Base-by-base conservation (phyloP, 257 asterid genomes). In the Nicotiana tabacum region DNA sequence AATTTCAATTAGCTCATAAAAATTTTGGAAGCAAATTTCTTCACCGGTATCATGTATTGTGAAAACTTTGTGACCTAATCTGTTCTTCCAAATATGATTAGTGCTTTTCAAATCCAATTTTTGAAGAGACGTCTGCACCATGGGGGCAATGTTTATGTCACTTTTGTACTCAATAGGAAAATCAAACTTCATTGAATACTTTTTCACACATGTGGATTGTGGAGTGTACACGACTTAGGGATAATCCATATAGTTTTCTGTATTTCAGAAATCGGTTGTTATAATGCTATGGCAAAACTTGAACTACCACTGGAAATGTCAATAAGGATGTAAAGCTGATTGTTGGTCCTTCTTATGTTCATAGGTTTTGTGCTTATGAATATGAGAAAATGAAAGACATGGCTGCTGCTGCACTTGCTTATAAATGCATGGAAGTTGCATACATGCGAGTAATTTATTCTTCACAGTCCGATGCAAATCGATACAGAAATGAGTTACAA, bases 361-460 rank as follows among this genome's bases (percentile, higher is more conserved):
- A 29, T 43, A 82, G 85, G 69, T 79, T 65, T 79, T 79, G 83
- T 30, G 83, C 84, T 51, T 66, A 48, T 43, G 86, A 84, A 80
- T 84, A 84, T 84, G 84, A 84, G 77, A 84, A 66, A 69, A 69
- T 68, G 81, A 80, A 81, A 21, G 86, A 84, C 24, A 84, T 84
- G 86, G 84, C 84, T 43, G 53, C 81, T 84, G 86, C 86, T 61
- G 83, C 86, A 56, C 83, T 84, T 16, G 86, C 86, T 72, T 84
- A 84, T 58, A 84, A 84, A 62, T 84, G 86, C 84, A 58, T 80
- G 86, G 86, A 84, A 72, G 83, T 72, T 10, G 80, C 86, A 18
- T 67, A 84, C 74, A 84, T 79, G 86, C 61, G 77, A 4, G 83
- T 84, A 70, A 53, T 84, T 80, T 84, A 84, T 80, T 66, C 80